phyloP scores from a whole-genome alignment of 225 moss, liverwort and hornwort genomes.

The Physcomitrium patens region DNA sequence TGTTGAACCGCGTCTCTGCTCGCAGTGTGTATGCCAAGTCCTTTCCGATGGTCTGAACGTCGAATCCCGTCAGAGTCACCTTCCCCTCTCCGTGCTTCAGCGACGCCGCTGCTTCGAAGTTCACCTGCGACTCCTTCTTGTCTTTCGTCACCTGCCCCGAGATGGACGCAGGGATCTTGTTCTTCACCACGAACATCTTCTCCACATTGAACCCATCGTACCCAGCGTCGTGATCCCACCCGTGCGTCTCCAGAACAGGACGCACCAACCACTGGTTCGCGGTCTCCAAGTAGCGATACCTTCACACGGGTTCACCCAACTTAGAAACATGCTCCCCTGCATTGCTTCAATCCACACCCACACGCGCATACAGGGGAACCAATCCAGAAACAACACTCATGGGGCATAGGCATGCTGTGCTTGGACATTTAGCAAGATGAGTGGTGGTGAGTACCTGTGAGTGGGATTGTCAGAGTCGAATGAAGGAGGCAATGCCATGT shows the following conservation, averaged over 20 bases:
- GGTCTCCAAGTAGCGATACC: slow-evolving; percentile 66
- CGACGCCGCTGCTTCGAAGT: slow-evolving; percentile 61
- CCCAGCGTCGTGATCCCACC: slow-evolving; percentile 69
- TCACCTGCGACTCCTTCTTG: slow-evolving; percentile 63
- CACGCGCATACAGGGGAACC: too few species aligned
- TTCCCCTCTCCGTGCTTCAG: slow-evolving; percentile 59
- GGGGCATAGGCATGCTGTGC: not conserved
- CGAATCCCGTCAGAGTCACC: slow-evolving; percentile 51
- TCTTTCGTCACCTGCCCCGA: slow-evolving; percentile 62
- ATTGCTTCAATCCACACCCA: too few species aligned
- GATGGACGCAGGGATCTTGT: slow-evolving; percentile 54
- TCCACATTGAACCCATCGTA: slow-evolving; percentile 65
- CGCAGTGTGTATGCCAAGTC: slow-evolving; percentile 56
- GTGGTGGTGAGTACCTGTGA: slow-evolving; percentile 36
- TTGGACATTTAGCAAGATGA: not conserved
- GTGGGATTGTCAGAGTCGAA: slow-evolving; percentile 64
- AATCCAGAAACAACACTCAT: not conserved
- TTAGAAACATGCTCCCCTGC: not conserved
- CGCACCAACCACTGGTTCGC: slow-evolving; percentile 68
- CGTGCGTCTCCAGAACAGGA: slow-evolving; percentile 64
- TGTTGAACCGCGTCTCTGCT: slow-evolving; percentile 57
- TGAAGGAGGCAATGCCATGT: slow-evolving; percentile 61
- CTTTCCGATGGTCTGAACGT: slow-evolving; percentile 60
- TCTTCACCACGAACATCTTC: slow-evolving; percentile 59
- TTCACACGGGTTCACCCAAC: slow-evolving; percentile 2